Conservation (phyloP, 306 rosid species). For the Psophocarpus tetragonolobus region DNA sequence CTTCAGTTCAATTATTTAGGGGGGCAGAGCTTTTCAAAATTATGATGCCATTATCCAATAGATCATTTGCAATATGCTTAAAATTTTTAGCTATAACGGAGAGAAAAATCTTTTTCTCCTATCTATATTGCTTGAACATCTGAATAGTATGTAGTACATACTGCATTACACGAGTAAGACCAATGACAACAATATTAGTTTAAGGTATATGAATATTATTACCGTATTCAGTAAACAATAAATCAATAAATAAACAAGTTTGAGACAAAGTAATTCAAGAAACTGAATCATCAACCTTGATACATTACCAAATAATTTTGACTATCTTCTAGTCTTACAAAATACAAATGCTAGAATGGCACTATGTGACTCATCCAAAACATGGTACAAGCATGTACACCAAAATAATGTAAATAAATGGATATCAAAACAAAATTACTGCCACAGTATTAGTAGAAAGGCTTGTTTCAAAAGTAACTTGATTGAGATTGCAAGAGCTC, state of each 20-base stretch:
- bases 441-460: slow-evolving; percentile 15
- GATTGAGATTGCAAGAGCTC: slow-evolving; percentile 76
- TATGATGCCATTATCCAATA: slow-evolving; percentile 64
- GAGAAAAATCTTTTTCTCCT: not conserved
- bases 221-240: not conserved
- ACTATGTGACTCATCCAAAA: not conserved
- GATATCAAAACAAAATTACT: slow-evolving; percentile 29
- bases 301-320: not conserved
- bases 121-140: not conserved
- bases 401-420: slow-evolving; percentile 29
- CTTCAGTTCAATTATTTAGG: slow-evolving; percentile 82
- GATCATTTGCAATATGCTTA: not conserved
- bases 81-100: not conserved
- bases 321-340: slow-evolving; percentile 18
- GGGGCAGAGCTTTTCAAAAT: slow-evolving; percentile 76
- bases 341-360: slow-evolving; percentile 12
- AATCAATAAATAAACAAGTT: not conserved
- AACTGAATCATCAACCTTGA: slow-evolving; percentile 11
- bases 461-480: slow-evolving; percentile 63
- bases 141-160: not conserved
- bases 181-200: not conserved
- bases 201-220: not conserved
- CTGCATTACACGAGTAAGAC: not conserved
- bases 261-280: not conserved
- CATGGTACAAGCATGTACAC: slow-evolving; percentile 36